Evolutionary conservation across 2,329 filamentous ascomycete species (phyloP).

Genomic region (Endothia cerciana): DNA sequence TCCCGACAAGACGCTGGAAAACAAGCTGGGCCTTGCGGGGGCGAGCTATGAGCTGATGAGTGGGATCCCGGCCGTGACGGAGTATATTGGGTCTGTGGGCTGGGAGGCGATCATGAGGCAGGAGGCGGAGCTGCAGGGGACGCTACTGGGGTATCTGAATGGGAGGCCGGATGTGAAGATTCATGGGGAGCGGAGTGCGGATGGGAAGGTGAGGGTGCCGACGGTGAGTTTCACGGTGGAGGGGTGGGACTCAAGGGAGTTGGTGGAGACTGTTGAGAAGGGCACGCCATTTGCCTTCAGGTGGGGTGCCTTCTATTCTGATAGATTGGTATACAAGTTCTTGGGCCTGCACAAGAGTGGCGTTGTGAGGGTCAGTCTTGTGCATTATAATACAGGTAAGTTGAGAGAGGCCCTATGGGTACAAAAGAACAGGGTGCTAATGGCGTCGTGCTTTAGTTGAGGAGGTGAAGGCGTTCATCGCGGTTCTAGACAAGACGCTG

Average conservation of each 20-base stretch:
- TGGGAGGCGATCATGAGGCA: constrained; percentile 58
- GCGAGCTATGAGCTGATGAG: constrained; percentile 73
- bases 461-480: constrained; percentile 58
- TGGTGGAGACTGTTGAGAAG: constrained; percentile 61
- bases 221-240: constrained; percentile 66
- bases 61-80: constrained; percentile 62
- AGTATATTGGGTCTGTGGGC: constrained; percentile 55
- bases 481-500: constrained; percentile 55
- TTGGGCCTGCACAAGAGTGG: constrained; percentile 60
- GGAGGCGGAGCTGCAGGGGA: constrained; percentile 59
- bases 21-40: constrained; percentile 71
- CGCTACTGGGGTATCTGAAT: constrained; percentile 60
- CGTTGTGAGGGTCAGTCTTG: constrained; percentile 66
- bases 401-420: constrained; percentile 22
- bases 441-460: constrained; percentile 47
- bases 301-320: constrained; percentile 67
- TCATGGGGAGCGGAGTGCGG: constrained; percentile 55
- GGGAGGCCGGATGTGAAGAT: constrained; percentile 55
- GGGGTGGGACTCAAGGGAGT: constrained; percentile 52
- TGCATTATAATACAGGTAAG: constrained; percentile 69
- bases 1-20: constrained; percentile 57
- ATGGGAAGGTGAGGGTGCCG: constrained; percentile 57
- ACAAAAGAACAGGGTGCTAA: constrained; percentile 24
- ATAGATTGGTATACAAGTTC: constrained; percentile 59
- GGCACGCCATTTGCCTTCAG: constrained; percentile 60